These are phyloP conservation scores for Tricholoma flavovirens DNA, from an alignment of 768 basidiomycete species.

Conservation along the genomic window DNA sequence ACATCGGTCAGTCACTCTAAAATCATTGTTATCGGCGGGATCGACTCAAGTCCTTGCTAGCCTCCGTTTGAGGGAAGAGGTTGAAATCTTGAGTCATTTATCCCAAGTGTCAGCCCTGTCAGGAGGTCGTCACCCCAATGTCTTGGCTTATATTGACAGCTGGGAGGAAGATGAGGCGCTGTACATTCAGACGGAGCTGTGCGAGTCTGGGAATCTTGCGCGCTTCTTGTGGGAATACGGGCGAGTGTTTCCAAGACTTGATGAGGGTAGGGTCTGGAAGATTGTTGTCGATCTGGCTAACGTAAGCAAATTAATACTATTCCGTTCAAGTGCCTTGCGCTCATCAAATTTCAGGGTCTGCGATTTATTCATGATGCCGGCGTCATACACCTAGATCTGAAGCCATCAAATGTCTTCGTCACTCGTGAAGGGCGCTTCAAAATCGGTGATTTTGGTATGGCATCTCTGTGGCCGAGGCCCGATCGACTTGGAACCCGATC, in stretches of 20 bases:
- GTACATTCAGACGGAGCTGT: constrained; percentile 92
- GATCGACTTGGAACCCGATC: constrained; percentile 21
- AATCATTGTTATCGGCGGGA: constrained; percentile 24
- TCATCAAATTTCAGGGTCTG: constrained; percentile 56
- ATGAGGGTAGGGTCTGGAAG: constrained; percentile 96
- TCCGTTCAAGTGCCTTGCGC: constrained; percentile 23
- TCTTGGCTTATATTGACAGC: constrained; percentile 85
- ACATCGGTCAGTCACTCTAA: constrained; percentile 63
- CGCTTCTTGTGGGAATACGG: constrained; percentile 92
- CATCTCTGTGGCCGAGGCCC: constrained; percentile 82
- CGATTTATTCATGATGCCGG: constrained; percentile 84
- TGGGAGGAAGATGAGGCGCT: constrained; percentile 92
- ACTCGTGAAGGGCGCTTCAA: constrained; percentile 84
- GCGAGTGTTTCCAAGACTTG: constrained; percentile 72
- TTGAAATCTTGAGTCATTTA: constrained; percentile 83
- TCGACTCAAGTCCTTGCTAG: constrained; percentile 31
- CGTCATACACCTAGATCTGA: constrained; percentile 93
- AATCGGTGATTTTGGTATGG: constrained; percentile 99
- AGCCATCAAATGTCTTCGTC: constrained; percentile 95
- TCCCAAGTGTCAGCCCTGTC: constrained; percentile 29
- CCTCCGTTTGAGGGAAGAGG: constrained; percentile 88
- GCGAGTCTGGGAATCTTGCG: constrained; percentile 87
- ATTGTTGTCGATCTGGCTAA: constrained; percentile 84
- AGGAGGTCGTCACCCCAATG: constrained; percentile 62
- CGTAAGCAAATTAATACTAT: constrained; percentile 47